Percentiles rank a stretch among this genome's conserved stretches.
These are phyloP conservation scores for Leccinum longicurvipes DNA, from an alignment of 768 basidiomycete genomes.

Conservation along the genomic window DNA sequence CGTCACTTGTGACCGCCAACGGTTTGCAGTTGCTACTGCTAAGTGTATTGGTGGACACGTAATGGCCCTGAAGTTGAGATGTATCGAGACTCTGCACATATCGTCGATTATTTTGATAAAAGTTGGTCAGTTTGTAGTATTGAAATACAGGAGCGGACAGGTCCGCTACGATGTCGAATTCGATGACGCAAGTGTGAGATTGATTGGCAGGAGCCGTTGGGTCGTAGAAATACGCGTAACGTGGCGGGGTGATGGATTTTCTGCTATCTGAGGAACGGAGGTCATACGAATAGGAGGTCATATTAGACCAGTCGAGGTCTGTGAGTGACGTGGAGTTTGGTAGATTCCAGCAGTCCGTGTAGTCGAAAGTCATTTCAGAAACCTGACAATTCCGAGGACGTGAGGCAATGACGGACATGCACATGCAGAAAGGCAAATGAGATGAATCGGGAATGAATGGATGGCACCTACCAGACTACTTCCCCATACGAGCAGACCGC, in stretches of 20 bases:
- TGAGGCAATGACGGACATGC: background rate
- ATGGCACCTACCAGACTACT: slow-evolving; percentile 50
- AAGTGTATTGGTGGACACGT: slow-evolving; percentile 46
- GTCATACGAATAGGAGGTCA: slow-evolving; percentile 66
- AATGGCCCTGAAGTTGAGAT: slow-evolving; percentile 79
- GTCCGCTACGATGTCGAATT: slow-evolving; percentile 80
- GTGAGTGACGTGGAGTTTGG: slow-evolving; percentile 34
- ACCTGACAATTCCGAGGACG: slow-evolving; percentile 45
- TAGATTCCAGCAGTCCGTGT: slow-evolving; percentile 83
- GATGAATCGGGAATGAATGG: slow-evolving; percentile 24
- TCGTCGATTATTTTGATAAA: slow-evolving; percentile 97
- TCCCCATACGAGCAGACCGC: slow-evolving; percentile 93
- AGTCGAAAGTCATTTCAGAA: slow-evolving; percentile 92
- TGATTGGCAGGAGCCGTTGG: slow-evolving; percentile 43
- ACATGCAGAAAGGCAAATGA: slow-evolving; percentile 2
- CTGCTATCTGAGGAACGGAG: slow-evolving; percentile 58
- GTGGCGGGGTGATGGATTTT: slow-evolving; percentile 50
- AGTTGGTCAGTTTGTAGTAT: slow-evolving; percentile 96
- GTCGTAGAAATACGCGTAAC: slow-evolving; percentile 70
- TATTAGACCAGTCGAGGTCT: slow-evolving; percentile 39
- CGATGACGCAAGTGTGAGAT: slow-evolving; percentile 65
- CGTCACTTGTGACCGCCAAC: slow-evolving; percentile 48
- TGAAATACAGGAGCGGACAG: slow-evolving; percentile 75
- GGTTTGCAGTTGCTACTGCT: slow-evolving; percentile 85
- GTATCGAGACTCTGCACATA: slow-evolving; percentile 91